A percentile compares a stretch with the other conserved stretches of the same genome.
phyloP scores from a whole-genome alignment of 108 stramenopile species.

The Nannochloropsis granulata region DNA sequence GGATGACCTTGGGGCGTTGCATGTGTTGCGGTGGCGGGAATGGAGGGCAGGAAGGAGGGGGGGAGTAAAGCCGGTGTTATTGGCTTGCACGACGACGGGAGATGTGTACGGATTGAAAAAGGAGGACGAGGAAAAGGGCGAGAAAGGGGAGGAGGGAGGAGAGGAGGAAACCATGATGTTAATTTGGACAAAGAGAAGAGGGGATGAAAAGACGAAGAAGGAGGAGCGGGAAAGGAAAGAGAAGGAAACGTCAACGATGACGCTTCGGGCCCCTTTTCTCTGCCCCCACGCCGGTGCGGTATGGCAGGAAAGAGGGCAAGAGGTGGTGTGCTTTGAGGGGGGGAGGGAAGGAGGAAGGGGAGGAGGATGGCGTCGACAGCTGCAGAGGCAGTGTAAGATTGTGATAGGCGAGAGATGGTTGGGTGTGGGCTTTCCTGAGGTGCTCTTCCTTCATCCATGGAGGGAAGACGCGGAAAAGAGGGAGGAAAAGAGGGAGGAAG shows the following conservation, averaged over 20 bases:
- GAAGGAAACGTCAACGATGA: background rate
- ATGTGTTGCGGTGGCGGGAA: background rate
- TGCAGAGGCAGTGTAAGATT: background rate
- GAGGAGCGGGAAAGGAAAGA: too few species aligned
- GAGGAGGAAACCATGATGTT: too few species aligned
- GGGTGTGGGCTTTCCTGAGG: background rate
- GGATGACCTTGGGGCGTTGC: background rate
- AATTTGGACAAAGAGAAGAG: too few species aligned
- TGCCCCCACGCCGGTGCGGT: background rate
- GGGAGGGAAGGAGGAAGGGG: background rate
- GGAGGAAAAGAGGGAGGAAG: background rate
- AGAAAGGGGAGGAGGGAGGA: too few species aligned
- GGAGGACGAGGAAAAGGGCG: too few species aligned
- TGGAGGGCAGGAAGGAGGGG: background rate
- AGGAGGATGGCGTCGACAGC: background rate
- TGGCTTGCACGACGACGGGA: background rate
- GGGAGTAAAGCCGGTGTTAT: background rate
- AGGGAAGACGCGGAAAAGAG: background rate
- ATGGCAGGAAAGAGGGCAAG: background rate
- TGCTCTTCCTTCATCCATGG: background rate
- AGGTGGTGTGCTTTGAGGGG: background rate
- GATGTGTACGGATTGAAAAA: background rate
- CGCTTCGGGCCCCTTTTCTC: background rate
- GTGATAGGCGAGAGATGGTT: background rate
- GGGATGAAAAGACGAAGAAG: too few species aligned